phyloP scores from a whole-genome alignment of 192 early-diverging fungal species.

The Geranomyces michiganensis region DNA sequence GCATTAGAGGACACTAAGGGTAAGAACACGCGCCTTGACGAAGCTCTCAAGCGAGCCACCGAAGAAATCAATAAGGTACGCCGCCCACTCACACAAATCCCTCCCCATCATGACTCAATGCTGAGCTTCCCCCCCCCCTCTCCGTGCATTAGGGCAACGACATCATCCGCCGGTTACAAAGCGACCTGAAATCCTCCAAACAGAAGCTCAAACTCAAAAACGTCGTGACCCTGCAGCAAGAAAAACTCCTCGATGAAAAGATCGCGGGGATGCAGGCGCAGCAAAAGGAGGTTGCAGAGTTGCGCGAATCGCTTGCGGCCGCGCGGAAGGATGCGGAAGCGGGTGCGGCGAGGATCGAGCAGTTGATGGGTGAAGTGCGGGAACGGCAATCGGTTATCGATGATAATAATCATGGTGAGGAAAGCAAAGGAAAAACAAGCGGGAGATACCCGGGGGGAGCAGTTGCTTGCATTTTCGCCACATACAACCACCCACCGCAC shows the following conservation, averaged over 20 bases:
- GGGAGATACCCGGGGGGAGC: neutral
- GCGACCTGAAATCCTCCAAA: conserved; percentile 52
- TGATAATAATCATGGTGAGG: conserved; percentile 60
- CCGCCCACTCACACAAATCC: neutral
- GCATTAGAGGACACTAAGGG: conserved; percentile 34
- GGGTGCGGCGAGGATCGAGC: conserved; percentile 26
- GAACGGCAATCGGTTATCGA: conserved; percentile 56
- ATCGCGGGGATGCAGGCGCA: conserved; percentile 36
- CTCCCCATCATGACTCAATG: neutral
- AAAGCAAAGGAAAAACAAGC: no score
- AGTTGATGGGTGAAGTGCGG: conserved; percentile 41
- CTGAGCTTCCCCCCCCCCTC: neutral
- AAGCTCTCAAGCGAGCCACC: conserved; percentile 28
- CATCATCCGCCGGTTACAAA: conserved; percentile 59
- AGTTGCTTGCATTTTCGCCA: no score
- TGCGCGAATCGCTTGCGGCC: conserved; percentile 33
- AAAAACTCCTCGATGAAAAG: conserved; percentile 59
- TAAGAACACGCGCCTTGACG: conserved; percentile 42
- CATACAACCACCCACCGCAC: no score
- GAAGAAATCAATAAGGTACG: conserved; percentile 55
- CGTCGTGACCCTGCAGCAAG: conserved; percentile 61
- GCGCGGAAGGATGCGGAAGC: conserved; percentile 21
- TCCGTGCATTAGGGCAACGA: conserved; percentile 55
- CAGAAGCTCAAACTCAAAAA: conserved; percentile 62
- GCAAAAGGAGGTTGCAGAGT: conserved; percentile 44